Evolutionary conservation across 169 alveolate species (phyloP).

Genomic region (Eimeria necatrix): DNA sequence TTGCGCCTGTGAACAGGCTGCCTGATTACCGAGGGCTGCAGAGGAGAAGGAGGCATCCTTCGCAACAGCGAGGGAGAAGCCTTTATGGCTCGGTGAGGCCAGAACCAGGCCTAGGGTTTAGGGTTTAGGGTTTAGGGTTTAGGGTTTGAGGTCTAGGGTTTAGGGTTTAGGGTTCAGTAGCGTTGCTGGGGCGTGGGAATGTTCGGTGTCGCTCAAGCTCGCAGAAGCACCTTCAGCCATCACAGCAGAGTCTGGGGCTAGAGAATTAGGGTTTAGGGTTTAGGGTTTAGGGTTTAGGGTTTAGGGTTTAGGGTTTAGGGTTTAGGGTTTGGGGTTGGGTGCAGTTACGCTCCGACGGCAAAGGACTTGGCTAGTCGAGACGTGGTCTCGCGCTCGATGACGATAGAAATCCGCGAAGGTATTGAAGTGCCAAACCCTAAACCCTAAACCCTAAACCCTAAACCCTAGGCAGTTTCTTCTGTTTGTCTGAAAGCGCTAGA

Average conservation of each 20-base stretch:
- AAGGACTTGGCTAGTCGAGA: slow-evolving; percentile 98
- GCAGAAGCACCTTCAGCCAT: too few species aligned
- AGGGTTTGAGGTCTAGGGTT: slow-evolving; percentile 79
- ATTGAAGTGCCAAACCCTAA: background rate
- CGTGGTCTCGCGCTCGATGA: slow-evolving; percentile 98
- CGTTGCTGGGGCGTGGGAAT: too few species aligned
- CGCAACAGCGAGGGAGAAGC: slow-evolving; percentile 96
- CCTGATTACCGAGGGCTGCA: slow-evolving; percentile 99
- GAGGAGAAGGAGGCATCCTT: slow-evolving; percentile 99
- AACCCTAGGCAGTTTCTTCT: background rate
- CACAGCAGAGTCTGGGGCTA: background rate
- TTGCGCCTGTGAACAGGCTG: slow-evolving; percentile 38
- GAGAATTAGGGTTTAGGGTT: background rate
- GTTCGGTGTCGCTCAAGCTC: too few species aligned
- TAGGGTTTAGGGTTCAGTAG: slow-evolving; percentile 19
- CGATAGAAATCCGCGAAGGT: slow-evolving; percentile 97
- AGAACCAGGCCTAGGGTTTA: background rate
- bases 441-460: slow-evolving; percentile 40
- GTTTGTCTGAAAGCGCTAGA: too few species aligned
- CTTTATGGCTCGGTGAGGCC: slow-evolving; percentile 82
- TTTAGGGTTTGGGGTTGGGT: background rate
- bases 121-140: slow-evolving; percentile 79
- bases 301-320: slow-evolving; percentile 50
- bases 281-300: slow-evolving; percentile 81
- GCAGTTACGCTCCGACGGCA: slow-evolving; percentile 86